Base-by-base conservation (phyloP, 129 eudicot genomes). In the Flaveria robusta region DNA sequence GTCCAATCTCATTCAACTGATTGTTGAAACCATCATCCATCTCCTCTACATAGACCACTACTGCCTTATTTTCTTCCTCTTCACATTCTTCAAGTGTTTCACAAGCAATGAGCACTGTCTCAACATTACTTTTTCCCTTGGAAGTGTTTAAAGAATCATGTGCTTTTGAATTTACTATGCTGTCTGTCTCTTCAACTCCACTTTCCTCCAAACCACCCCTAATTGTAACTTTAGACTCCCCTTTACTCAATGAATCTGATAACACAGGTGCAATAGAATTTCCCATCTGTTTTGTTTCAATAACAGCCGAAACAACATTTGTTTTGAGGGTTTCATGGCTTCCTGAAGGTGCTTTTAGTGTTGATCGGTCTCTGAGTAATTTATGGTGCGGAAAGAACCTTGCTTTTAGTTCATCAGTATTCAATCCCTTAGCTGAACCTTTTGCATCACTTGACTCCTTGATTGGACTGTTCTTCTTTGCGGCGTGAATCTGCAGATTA, bases 381-480 rank as follows among this genome's bases (percentile, higher is more conserved):
- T 85, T 87, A 62, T 90, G 97, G 78, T 93, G 97, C 80, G 93
- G 92, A 81, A 93, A 88, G 27, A 93, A 77, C 59, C 92, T 83
- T n/a, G 91, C 92, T 82, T 93, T 97, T 23, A 93, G 74, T 70
- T 93, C 97, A 43, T 90, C 92, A 0, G 68, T 78, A 70, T 83
- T 92, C 88, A 92, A 77, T 3, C 96, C 92, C 43, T 89, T 86
- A 12, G 66, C 76, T 24, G 55, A 82, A 72, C 82, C 65, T 68
- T 76, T 86, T 6, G 43, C 22, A 41, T 45, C 81, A 71, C 37
- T 58, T 51, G 18, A 49, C 31, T 63, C 75, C 55, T 72, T 72
- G 52, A 60, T 43, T 43, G 47, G 47, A 72, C 79, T 66, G 46
- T n/a, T 60, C 66, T 69, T 39, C 68, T 67, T 66, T 7, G 31